Base-by-base conservation (phyloP, 2,329 filamentous ascomycete species). In the Neonectria punicea region DNA sequence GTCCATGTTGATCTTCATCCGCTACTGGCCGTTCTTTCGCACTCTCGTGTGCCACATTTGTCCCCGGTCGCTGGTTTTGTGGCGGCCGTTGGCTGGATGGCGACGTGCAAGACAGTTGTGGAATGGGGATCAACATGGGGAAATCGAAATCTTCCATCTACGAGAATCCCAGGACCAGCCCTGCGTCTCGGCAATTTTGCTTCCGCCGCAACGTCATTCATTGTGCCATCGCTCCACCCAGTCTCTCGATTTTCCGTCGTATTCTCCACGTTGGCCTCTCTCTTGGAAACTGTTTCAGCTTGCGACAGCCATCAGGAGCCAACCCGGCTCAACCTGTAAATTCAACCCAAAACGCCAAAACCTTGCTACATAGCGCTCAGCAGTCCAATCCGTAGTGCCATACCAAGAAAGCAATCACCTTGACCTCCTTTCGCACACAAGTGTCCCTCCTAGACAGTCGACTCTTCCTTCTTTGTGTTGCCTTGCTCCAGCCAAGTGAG, bases 281-380 rank as follows among this genome's bases (percentile, higher is more conserved):
- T 39, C 36, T 7, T 46, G 10, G 11, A 25, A 25, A 46, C 14
- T 22, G 20, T 22, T 22, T 46, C 11, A n/a, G 10, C 28, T 18
- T 32, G n/a, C 30, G 5, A 16, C 47, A 30, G 20, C 47, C 28
- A 25, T 32, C 30, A 51, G 49, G 49, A 51, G 49, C 49, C 49
- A 51, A n/a, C 49, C 41, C 28, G 25, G 43, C 25, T 32, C 39
- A 56, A 20, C 53, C 18, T 36, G 25, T 44, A 18, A 56, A 56
- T 47, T 51, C 49, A 34, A 56, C 41, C 53, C 53, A 10, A 47
- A 56, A 63, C 61, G 56, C 61, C 61, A 36, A 16, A 41, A 58
- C 56, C 51, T 56, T 59, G 34, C 53, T 56, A 59, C 61, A 56
- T 59, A 47, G 22, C 49, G 28, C 39, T 44, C 54, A 58, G 36